Evolutionary conservation across 2,329 filamentous ascomycete genomes (phyloP).

Genomic region (Fusarium irregulare): DNA sequence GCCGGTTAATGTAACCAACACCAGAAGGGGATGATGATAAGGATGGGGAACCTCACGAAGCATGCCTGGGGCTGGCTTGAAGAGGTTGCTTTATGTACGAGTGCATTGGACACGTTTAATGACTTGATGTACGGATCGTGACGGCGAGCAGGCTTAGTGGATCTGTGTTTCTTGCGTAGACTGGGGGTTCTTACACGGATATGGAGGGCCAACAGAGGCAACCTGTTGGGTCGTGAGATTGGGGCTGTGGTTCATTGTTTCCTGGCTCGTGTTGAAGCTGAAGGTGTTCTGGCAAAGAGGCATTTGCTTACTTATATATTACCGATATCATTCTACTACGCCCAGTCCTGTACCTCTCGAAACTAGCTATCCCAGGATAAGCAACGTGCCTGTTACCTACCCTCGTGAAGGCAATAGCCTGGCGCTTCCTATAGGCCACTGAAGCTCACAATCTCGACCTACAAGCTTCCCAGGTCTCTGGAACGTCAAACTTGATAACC

Average conservation of each 20-base stretch:
- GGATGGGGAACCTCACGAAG: not conserved
- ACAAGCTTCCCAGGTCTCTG: slow-evolving; percentile 46
- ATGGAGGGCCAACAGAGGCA: slow-evolving; percentile 35
- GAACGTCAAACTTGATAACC: slow-evolving; percentile 46
- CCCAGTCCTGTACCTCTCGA: slow-evolving; percentile 4
- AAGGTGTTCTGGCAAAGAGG: slow-evolving; percentile 40
- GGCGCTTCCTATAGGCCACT: not conserved
- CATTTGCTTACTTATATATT: slow-evolving; percentile 31
- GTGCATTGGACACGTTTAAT: slow-evolving; percentile 31
- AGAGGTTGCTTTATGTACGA: slow-evolving; percentile 24
- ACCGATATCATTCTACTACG: slow-evolving; percentile 26
- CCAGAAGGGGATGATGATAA: slow-evolving; percentile 2
- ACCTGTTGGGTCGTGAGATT: slow-evolving; percentile 31
- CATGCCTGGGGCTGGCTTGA: not conserved
- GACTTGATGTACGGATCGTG: slow-evolving; percentile 33
- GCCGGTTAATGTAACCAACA: not conserved
- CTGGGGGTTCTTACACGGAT: slow-evolving; percentile 35
- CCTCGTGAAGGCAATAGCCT: not conserved
- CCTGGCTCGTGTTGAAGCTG: slow-evolving; percentile 38
- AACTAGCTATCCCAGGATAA: slow-evolving; percentile 33
- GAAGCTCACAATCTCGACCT: slow-evolving; percentile 38
- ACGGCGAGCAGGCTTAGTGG: slow-evolving; percentile 38
- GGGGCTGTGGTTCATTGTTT: slow-evolving; percentile 8
- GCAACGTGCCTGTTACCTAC: not conserved
- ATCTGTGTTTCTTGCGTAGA: slow-evolving; percentile 42